Evolutionary conservation across 768 basidiomycete species (phyloP), one percentile per base, ranked within the genome.

Genomic region (Leucocoprinus leucothites): DNA sequence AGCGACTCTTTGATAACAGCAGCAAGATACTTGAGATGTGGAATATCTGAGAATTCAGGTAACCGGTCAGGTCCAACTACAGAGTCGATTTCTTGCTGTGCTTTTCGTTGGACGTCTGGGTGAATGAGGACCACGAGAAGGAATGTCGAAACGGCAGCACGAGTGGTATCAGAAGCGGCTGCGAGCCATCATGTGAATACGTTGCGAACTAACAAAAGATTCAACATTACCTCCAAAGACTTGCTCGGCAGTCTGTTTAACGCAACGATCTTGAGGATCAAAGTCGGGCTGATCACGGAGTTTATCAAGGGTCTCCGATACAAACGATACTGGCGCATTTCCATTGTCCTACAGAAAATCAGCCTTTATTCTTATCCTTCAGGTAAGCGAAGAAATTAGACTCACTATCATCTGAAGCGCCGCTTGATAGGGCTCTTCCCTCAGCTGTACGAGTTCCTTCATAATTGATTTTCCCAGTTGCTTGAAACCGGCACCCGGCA

Each of bases 11-110:
- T 65, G 13, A 64, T 41, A 4, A 65, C 49, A 9, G 67, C 66
- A 2, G 57, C 36, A 26, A 64, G 51, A 48, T 68, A 67, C 0
- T 65, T 64, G 3, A 65, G 35, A 2, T 58, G 57, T 1, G 51
- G 40, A 35, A 53, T 28, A 31, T 69, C 66, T 3, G 54, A 56
- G 34, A 67, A 65, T 19, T 57, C 53, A n/a, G 66, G 67, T 9
- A 68, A 52, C 3, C 61, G 56, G 9, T 60, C 52, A 25, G 53
- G n/a, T 1, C 48, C 56, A 22, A 68, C 24, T 2, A 65, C 45
- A 1, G 52, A 31, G 44, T 70, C 69, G 1, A 73, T 51, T 45
- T 72, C 61, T 47, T 45, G 38, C 62, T 56, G 63, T n/a, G 63
- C 61, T 47, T 61, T 66, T 25, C 24, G 25, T 24, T 59, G 57